Base-by-base conservation (phyloP, 805 yeast genomes). In the Metschnikowia matae region DNA sequence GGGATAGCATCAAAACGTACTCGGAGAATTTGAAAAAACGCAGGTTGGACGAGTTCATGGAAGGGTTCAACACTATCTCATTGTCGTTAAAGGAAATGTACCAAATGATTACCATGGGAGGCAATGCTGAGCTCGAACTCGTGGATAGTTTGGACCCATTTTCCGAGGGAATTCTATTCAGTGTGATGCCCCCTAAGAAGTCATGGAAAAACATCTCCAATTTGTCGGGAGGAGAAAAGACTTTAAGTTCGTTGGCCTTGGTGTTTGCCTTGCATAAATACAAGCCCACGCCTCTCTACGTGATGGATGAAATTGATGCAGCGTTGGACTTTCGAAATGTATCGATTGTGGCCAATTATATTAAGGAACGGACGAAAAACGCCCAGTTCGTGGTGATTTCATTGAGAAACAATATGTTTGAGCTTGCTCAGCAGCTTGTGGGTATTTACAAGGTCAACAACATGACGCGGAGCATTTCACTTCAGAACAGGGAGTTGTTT, bases 271-370 rank as follows among this genome's bases (percentile, higher is more conserved):
- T 94, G 29, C 99, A 94, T 66, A 87, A 88, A 58, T 94, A 89
- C 67, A 94, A 89, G 65, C 99, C 99, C 0, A 94, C 99, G 0
- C 99, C 99, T 5, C 71, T 94, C 44, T 94, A 94, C 65, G 98
- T 94, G 35, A 94, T 94, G 99, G 99, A 94, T 72, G 99, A 94
- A 71, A 94, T 94, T 59, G 99, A 94, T 72, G 99, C 99, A 0
- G 99, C 99, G 1, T 78, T 94, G 56, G 99, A 94, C 71, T 94
- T 94, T 70, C 77, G 97, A 65, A 94, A 94, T 61, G 99, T 94
- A 33, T 89, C 97, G 11, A 94, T 94, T 69, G 97, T 94, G 46
- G 99, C 99, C 3, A 92, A 91, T 62, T 95, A 94, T 65, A 94
- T 94, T 65, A 91, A 90, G 63, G 97, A 91, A 61, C 77, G 97